Percentiles rank a stretch among this genome's conserved stretches.
Evolutionary conservation across 169 alveolate genomes (phyloP).

Genomic region (Cystoisospora suis): DNA sequence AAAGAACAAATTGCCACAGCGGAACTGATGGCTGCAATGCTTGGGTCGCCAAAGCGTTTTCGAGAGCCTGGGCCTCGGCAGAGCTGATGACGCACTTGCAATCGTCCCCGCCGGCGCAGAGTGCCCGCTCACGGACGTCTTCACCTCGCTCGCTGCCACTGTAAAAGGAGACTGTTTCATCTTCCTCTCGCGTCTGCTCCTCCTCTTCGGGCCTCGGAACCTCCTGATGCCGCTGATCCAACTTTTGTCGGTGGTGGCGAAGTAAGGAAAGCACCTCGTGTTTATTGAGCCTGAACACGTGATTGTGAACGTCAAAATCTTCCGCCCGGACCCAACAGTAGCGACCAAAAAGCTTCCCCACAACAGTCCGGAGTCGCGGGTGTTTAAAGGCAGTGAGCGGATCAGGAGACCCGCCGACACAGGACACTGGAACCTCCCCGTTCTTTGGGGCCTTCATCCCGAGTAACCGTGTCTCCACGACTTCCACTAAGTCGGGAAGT

Average conservation of each 20-base stretch:
- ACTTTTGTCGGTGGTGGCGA: neutral
- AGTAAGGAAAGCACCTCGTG: neutral
- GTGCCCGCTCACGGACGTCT: neutral
- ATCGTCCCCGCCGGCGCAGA: neutral
- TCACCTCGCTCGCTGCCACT: neutral
- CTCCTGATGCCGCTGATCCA: neutral
- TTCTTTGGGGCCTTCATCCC: neutral
- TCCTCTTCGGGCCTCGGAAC: neutral
- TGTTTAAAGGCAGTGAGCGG: slow-evolving; percentile 44
- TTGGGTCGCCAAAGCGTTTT: slow-evolving; percentile 20
- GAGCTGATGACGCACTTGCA: neutral
- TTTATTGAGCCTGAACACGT: slow-evolving; percentile 40
- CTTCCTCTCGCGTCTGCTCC: neutral
- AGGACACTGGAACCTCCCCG: neutral
- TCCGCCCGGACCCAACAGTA: slow-evolving; percentile 62
- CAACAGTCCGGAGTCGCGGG: slow-evolving; percentile 50
- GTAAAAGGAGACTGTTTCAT: neutral
- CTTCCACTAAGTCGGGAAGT: neutral
- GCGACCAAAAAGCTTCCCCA: slow-evolving; percentile 44
- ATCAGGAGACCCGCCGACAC: neutral
- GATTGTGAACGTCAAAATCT: slow-evolving; percentile 35
- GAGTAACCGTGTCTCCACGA: slow-evolving; percentile 4
- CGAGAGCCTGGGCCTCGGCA: slow-evolving; percentile 36
- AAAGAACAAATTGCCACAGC: slow-evolving; percentile 50
- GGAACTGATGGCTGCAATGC: slow-evolving; percentile 51